phyloP scores from a whole-genome alignment of 257 asterid species.

The Apocynum venetum region DNA sequence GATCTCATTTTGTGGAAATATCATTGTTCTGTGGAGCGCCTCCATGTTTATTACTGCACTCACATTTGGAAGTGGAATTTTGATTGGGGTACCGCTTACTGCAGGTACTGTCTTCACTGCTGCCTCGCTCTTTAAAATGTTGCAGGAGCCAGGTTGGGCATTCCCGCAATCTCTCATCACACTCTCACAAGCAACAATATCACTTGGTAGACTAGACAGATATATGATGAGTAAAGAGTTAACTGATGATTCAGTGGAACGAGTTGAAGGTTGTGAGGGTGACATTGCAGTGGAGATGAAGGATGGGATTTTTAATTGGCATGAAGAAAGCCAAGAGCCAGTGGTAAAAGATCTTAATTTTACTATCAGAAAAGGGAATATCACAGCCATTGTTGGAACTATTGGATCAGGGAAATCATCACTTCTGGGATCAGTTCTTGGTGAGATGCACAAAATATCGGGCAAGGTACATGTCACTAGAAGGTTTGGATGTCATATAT shows the following conservation, averaged over 20 bases:
- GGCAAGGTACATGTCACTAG: conserved; percentile 59
- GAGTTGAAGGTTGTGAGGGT: conserved; percentile 54
- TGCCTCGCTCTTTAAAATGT: conserved; percentile 60
- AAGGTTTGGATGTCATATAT: neutral
- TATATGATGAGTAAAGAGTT: conserved; percentile 81
- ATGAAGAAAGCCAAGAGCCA: conserved; percentile 58
- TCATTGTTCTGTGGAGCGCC: conserved; percentile 74
- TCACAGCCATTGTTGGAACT: conserved; percentile 83
- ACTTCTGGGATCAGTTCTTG: conserved; percentile 76
- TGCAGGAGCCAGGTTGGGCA: conserved; percentile 84
- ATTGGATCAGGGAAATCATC: conserved; percentile 98
- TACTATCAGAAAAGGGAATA: conserved; percentile 63
- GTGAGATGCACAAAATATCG: conserved; percentile 82
- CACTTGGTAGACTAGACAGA: conserved; percentile 74
- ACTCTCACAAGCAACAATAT: conserved; percentile 82
- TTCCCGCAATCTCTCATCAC: conserved; percentile 95
- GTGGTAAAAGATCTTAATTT: conserved; percentile 52
- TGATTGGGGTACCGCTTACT: conserved; percentile 60
- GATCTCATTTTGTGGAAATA: conserved; percentile 57
- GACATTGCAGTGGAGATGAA: conserved; percentile 60
- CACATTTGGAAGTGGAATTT: conserved; percentile 65
- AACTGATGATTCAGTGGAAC: conserved; percentile 59
- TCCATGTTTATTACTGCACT: conserved; percentile 63
- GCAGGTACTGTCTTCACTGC: conserved; percentile 84
- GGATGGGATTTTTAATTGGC: conserved; percentile 78